Evolutionary conservation across 2,329 filamentous ascomycete genomes (phyloP).

Genomic region (Pseudogymnoascus sp.): DNA sequence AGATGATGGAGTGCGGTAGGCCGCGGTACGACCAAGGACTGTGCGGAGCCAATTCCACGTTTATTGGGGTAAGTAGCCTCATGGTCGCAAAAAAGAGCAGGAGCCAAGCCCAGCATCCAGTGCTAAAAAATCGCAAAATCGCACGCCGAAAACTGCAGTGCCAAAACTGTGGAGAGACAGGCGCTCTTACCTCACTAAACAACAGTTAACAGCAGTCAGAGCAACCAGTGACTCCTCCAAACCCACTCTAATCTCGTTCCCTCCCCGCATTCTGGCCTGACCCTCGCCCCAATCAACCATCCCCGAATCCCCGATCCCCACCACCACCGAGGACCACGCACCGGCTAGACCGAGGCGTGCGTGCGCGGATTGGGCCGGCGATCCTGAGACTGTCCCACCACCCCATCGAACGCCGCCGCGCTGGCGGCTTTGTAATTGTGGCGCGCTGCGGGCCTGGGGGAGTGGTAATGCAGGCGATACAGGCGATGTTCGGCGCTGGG

Average conservation of each 20-base stretch:
- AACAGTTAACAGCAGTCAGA: background rate
- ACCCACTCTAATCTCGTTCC: background rate
- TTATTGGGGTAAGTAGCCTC: background rate
- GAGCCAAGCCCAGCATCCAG: background rate
- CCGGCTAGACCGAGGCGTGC: background rate
- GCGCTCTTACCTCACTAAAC: background rate
- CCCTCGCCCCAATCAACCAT: background rate
- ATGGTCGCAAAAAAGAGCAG: background rate
- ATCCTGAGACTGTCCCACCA: background rate
- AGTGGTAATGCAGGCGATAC: background rate
- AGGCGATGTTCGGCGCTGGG: background rate
- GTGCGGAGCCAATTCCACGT: slow-evolving; percentile 1
- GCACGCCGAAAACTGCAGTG: background rate
- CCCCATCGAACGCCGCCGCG: background rate
- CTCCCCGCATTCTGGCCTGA: background rate
- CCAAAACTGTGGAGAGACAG: background rate
- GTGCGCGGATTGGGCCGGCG: background rate
- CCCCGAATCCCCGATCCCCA: background rate
- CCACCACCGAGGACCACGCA: background rate
- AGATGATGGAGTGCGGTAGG: background rate
- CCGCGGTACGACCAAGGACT: background rate
- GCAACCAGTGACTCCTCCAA: too few species aligned
- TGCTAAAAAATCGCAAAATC: background rate
- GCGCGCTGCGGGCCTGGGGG: background rate
- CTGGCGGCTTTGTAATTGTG: background rate